phyloP scores from a whole-genome alignment of 768 basidiomycete genomes.

The Glaciozyma antarctica region DNA sequence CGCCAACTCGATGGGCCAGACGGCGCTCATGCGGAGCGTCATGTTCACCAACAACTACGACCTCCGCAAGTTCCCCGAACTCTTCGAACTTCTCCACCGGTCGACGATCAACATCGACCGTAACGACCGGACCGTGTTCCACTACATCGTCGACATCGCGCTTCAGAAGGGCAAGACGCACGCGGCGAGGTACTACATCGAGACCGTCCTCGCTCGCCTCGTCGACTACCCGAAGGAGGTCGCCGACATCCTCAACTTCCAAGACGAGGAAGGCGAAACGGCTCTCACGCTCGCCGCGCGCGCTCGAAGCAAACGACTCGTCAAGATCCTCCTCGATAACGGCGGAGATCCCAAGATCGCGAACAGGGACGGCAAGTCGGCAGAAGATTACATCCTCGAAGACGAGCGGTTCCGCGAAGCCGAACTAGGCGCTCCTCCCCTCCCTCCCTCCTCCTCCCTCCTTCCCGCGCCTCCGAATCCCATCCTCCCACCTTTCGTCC shows the following conservation, averaged over 20 bases:
- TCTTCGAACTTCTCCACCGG: conserved; percentile 93
- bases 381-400: conserved; percentile 97
- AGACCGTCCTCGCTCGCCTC: conserved; percentile 76
- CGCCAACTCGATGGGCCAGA: conserved; percentile 92
- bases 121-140: conserved; percentile 92
- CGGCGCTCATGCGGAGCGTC: conserved; percentile 93
- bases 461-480: conserved; percentile 40
- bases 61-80: conserved; percentile 93
- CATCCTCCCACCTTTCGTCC: conserved; percentile 28
- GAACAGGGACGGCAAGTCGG: conserved; percentile 90
- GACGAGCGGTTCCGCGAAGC: conserved; percentile 77
- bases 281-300: conserved; percentile 92
- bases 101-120: conserved; percentile 98
- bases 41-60: conserved; percentile 99
- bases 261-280: conserved; percentile 97
- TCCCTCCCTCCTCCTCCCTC: neutral
- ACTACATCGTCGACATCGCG: conserved; percentile 94
- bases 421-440: neutral
- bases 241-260: conserved; percentile 97
- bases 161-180: conserved; percentile 97
- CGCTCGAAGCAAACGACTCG: conserved; percentile 86
- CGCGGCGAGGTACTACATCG: conserved; percentile 97
- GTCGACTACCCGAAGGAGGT: conserved; percentile 90
- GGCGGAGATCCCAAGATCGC: conserved; percentile 90
- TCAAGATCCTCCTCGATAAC: conserved; percentile 89